Evolutionary conservation across 106 monocot genomes (phyloP), one percentile per base, ranked within the genome.

Genomic region (Dioscorea dumetorum): DNA sequence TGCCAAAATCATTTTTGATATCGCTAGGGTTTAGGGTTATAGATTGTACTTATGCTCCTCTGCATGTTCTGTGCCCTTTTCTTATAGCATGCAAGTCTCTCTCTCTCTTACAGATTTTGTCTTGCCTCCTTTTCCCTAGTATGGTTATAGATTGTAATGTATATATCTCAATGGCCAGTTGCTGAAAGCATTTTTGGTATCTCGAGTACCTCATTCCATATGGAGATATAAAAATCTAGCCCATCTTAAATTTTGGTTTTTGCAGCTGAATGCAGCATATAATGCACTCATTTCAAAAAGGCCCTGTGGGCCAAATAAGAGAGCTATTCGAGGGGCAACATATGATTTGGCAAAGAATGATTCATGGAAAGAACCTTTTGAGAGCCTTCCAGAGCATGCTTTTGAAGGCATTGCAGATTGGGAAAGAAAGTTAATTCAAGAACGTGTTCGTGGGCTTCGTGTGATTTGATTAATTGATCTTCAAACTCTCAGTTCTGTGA

Each of bases 341-440:
- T 94, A 81, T 32, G 90, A 94, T 79, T 75, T 94, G 24, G 87
- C 84, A 3, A 90, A 85, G 82, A 84, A 83, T 69, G 90, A 80
- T 65, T 77, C 72, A 3, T 82, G 80, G 84, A 94, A 90, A 64
- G 90, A 94, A 54, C 86, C 90, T 17, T 94, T 90, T 58, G 90
- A 94, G 67, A 84, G 32, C 59, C 82, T 90, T 14, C 87, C 84
- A 8, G 94, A 94, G 50, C 64, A 82, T 76, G 90, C 90, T 17
- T 94, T 90, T 17, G 53, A 22, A 4, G 81, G 74, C 33, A 32
- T 94, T 62, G 70, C 94, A 11, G 76, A 71, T 52, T 87, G 84
- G 82, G 87, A 94, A 62, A 86, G 90, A 68, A 77, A 73, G 24
- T 57, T 90, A 50, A 87, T 94, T 71, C 84, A 82, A 77, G 84